phyloP scores from a whole-genome alignment of 208 protist species.

The Wallacemonas rigidus region DNA sequence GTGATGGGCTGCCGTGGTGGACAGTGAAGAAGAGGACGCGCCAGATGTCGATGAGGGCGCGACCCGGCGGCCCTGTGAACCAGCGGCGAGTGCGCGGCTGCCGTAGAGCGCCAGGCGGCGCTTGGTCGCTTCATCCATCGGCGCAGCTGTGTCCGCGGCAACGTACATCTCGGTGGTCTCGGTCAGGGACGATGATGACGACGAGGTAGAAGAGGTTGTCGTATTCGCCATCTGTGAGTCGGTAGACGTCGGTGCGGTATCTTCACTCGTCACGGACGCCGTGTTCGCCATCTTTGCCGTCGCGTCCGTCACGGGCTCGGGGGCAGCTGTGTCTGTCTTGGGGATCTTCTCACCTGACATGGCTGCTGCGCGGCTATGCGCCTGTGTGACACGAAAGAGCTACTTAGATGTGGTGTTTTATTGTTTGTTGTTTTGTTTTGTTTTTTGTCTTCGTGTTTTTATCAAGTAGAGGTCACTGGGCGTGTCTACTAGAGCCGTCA shows the following conservation, averaged over 20 bases:
- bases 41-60: slow-evolving; percentile 10
- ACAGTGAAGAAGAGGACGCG: slow-evolving; percentile 5
- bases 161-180: neutral
- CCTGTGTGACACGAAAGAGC: too few relatives aligned
- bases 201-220: neutral
- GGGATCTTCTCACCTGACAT: neutral
- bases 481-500: too few relatives aligned
- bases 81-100: slow-evolving; percentile 82
- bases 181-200: slow-evolving; percentile 1
- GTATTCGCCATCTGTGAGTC: neutral
- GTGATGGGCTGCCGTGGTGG: neutral
- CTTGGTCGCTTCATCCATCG: slow-evolving; percentile 20
- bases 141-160: neutral
- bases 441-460: too few relatives aligned
- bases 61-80: slow-evolving; percentile 37
- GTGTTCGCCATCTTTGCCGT: neutral
- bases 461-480: too few relatives aligned
- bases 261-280: neutral
- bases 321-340: neutral
- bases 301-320: neutral
- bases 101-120: slow-evolving; percentile 73
- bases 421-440: neutral
- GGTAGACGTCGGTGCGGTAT: neutral
- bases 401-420: neutral
- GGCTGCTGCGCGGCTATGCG: neutral